Evolutionary conservation across 1,139 yeast species (phyloP), one percentile per base, ranked within the genome.

Genomic region (Geotrichum cucujoidarum): DNA sequence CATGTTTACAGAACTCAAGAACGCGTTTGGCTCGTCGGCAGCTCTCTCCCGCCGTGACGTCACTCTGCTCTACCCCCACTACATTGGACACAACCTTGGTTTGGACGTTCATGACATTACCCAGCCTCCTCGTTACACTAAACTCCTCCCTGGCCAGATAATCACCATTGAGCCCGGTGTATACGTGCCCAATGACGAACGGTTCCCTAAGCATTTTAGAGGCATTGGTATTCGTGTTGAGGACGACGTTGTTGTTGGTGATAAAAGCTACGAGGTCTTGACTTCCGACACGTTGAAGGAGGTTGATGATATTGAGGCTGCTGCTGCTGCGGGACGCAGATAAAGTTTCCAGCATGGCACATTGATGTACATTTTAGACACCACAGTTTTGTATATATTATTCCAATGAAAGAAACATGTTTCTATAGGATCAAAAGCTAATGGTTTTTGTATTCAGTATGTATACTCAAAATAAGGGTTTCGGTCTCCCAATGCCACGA

Each of bases 191-290:
- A 70, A 71, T 55, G 76, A 75, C 51, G 69, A 69, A 40, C 73
- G 72, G 53, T 90, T 82, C 76, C 97, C 98, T 35, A 74, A 77
- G 55, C 80, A 80, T 59, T 90, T 78, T 69, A 83, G 88, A 58
- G 94, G 94, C 20, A 83, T 94, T 52, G 99, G 98, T 1, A 83
- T 94, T 22, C 78, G 99, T 59, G 85, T 94, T 31, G 99, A 94
- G 65, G 99, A 94, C 68, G 92, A 92, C 63, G 73, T 86, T 29
- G 92, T 85, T 0, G 81, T 92, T 25, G 95, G 94, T 0, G 66
- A 75, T 29, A 68, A 72, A 18, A 65, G 68, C 2, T 75, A 74
- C 55, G 83, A 81, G 18, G 80, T 81, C 16, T 71, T 92, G 56
- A 84, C 96, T 0, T 78, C 77, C 13, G 90, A 84, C 52, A 92